Conservation (phyloP, 1,284 basidiomycete species). For the Phellinidium pouzarii region DNA sequence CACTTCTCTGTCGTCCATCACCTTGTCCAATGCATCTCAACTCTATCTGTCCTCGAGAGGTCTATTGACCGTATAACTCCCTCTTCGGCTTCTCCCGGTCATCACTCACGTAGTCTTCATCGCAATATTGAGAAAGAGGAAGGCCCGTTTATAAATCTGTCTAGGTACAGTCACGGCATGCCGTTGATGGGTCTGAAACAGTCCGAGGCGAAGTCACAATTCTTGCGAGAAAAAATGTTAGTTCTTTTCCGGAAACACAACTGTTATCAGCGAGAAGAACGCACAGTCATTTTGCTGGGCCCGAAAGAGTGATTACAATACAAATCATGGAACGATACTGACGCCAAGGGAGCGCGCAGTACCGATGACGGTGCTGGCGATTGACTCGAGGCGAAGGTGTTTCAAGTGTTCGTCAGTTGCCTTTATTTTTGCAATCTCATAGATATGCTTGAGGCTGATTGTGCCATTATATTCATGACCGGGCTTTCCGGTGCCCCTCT, state of each 20-base stretch:
- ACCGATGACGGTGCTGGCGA: slow-evolving; percentile 83
- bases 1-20: slow-evolving; percentile 8
- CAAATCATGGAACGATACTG: slow-evolving; percentile 72
- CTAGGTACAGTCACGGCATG: background rate
- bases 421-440: slow-evolving; percentile 99
- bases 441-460: slow-evolving; percentile 93
- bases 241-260: background rate
- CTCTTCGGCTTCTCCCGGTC: background rate
- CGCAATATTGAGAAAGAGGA: background rate
- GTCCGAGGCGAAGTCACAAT: background rate
- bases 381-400: slow-evolving; percentile 76
- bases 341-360: slow-evolving; percentile 83
- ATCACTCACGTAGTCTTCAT: background rate
- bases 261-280: background rate
- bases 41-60: slow-evolving; percentile 13
- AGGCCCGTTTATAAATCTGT: background rate
- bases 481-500: slow-evolving; percentile 81
- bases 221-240: background rate
- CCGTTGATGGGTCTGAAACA: background rate
- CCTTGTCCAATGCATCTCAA: slow-evolving; percentile 15
- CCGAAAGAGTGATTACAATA: background rate
- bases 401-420: slow-evolving; percentile 82
- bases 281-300: background rate
- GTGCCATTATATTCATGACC: slow-evolving; percentile 75
- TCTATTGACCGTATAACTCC: background rate